These are phyloP conservation scores for Hemisphaericaspora subhashii DNA, from an alignment of 1,139 yeast genomes.

Conservation along the genomic window DNA sequence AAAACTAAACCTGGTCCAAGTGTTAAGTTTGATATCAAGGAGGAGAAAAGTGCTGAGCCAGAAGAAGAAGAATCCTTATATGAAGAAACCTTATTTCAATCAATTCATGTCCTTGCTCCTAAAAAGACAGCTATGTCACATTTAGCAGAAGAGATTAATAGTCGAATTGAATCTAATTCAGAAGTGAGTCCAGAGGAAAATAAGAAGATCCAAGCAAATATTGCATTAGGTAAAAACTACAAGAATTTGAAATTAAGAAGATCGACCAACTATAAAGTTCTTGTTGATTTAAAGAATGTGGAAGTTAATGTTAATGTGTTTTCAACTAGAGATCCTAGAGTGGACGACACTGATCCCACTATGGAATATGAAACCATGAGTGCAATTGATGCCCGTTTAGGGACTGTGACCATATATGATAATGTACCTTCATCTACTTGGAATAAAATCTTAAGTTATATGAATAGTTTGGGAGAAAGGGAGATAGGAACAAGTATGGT, in stretches of 20 bases:
- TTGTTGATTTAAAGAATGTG: constrained; percentile 55
- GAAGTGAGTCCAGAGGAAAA: constrained; percentile 9
- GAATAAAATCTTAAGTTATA: constrained; percentile 78
- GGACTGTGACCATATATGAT: constrained; percentile 66
- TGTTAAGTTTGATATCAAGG: constrained; percentile 5
- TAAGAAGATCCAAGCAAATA: constrained; percentile 18
- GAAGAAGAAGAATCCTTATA: constrained; percentile 32
- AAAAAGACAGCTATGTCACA: constrained; percentile 46
- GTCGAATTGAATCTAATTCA: constrained; percentile 29
- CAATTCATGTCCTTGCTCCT: constrained; percentile 69
- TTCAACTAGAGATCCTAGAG: constrained; percentile 49
- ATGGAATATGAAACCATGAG: constrained; percentile 50
- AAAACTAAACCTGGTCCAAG: neutral
- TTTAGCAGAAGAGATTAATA: constrained; percentile 55
- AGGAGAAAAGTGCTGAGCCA: constrained; percentile 16
- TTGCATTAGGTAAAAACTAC: constrained; percentile 26
- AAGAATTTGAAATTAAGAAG: constrained; percentile 60
- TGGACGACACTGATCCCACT: constrained; percentile 21
- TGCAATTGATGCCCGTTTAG: constrained; percentile 42
- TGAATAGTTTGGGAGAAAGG: constrained; percentile 67
- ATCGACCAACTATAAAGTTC: constrained; percentile 62
- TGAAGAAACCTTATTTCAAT: constrained; percentile 69
- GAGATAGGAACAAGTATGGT: constrained; percentile 72
- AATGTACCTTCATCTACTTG: constrained; percentile 87
- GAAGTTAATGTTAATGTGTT: constrained; percentile 48